Evolutionary conservation across 805 yeast species (phyloP).

Genomic region (Ogataea methylovora): DNA sequence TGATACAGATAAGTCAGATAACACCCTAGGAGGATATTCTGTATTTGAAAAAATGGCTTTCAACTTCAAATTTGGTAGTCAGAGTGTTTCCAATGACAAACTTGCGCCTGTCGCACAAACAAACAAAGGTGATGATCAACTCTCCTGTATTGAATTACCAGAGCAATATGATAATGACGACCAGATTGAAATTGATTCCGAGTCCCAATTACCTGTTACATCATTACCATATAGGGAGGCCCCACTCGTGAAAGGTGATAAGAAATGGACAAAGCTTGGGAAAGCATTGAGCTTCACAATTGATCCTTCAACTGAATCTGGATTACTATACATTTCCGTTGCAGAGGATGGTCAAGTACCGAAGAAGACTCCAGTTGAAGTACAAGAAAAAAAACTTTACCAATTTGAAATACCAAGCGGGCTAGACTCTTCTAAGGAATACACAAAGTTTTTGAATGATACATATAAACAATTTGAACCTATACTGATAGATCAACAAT

Average conservation of each 20-base stretch:
- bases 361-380: slow-evolving; percentile 2
- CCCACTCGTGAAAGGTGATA: slow-evolving; percentile 21
- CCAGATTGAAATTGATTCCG: slow-evolving; percentile 15
- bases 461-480: slow-evolving; percentile 48
- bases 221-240: slow-evolving; percentile 29
- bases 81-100: too few species aligned
- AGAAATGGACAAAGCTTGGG: slow-evolving; percentile 25
- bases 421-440: slow-evolving; percentile 33
- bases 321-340: slow-evolving; percentile 31
- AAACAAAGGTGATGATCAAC: too few species aligned
- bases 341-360: too few species aligned
- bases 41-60: too few species aligned
- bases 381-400: slow-evolving; percentile 26
- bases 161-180: slow-evolving; percentile 9
- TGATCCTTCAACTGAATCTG: slow-evolving; percentile 36
- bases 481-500: slow-evolving; percentile 35
- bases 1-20: too few species aligned
- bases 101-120: too few species aligned
- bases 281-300: slow-evolving; percentile 35
- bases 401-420: slow-evolving; percentile 30
- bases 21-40: too few species aligned
- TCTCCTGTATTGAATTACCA: not conserved
- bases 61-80: too few species aligned
- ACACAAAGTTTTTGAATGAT: slow-evolving; percentile 38
- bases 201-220: slow-evolving; percentile 16